Evolutionary conservation across 495 filamentous ascomycete genomes (phyloP), one percentile per base, ranked within the genome.

Genomic region (Trichocladium antarcticum): DNA sequence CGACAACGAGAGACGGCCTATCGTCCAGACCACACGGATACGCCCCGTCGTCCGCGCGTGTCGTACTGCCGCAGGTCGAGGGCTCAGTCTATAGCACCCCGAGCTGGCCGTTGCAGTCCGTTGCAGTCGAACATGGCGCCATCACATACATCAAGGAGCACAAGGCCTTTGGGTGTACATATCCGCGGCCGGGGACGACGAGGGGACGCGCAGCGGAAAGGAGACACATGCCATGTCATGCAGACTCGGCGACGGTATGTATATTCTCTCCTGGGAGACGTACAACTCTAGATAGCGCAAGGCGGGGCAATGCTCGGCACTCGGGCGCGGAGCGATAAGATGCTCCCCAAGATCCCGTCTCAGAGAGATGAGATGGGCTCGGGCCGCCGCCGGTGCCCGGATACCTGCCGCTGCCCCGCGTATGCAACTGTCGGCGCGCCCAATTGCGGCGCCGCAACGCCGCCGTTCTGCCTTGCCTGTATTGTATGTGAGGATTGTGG

Each of bases 311-410:
- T 32, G 21, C 19, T 42, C 12, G 39, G 47, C 38, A 29, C 31
- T 37, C 38, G 32, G 32, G 17, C 39, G 37, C 24, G 24, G 24
- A 22, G 34, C 8, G 40, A 29, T 21, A 31, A 17, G 32, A 32
- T 15, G 16, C 24, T 40, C 24, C 41, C 40, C 43, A 21, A 39
- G 41, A 41, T 39, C 49, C 49, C 35, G 42, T 40, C 34, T 38
- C 49, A 44, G 36, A 51, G 34, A 51, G 36, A 44, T 34, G 36
- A 40, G 28, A 29, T 39, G 47, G 47, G 49, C 36, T 45, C 49
- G 35, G 49, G 22, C 49, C 49, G 49, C 45, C n/a, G 49, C 41
- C 42, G 40, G n/a, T 34, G 37, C n/a, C 34, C 48, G 40, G 48
- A 31, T 50, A 44, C 48, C 48, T 50, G 48, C 41, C 17, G 34